Evolutionary conservation across 768 basidiomycete genomes (phyloP).

Genomic region (Mycena albidolilacea): DNA sequence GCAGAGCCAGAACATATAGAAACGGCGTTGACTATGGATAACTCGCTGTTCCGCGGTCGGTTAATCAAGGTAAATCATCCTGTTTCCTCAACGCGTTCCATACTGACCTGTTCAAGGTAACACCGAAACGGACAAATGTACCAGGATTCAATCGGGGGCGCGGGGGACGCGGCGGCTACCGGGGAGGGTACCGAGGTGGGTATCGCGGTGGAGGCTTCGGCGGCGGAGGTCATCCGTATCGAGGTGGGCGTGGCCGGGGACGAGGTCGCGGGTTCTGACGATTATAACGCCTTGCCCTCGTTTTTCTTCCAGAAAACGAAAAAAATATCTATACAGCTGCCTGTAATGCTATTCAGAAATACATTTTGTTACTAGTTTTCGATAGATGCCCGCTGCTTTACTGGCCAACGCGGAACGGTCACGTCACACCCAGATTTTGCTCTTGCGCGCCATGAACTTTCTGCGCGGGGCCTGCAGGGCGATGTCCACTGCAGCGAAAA

Average conservation of each 20-base stretch:
- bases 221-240: constrained; percentile 60
- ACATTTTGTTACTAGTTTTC: constrained; percentile 18
- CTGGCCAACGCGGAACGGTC: not conserved
- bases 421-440: constrained; percentile 9
- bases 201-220: constrained; percentile 72
- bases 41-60: constrained; percentile 95
- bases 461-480: constrained; percentile 56
- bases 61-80: constrained; percentile 81
- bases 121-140: constrained; percentile 95
- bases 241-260: constrained; percentile 79
- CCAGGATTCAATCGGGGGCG: constrained; percentile 92
- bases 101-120: constrained; percentile 71
- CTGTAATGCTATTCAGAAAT: constrained; percentile 36
- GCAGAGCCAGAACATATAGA: constrained; percentile 93
- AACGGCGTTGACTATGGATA: constrained; percentile 93
- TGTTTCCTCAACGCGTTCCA: not conserved
- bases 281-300: constrained; percentile 12
- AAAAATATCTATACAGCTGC: constrained; percentile 36
- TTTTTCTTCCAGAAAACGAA: constrained; percentile 29
- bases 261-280: constrained; percentile 82
- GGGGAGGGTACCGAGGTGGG: constrained; percentile 72
- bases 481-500: constrained; percentile 60
- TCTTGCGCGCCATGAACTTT: constrained; percentile 48
- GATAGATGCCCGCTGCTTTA: too few species aligned
- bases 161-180: constrained; percentile 73